A percentile compares a stretch with the other conserved stretches of the same genome.
phyloP scores from a whole-genome alignment of 2,329 filamentous ascomycete species.

The Hawksworthiomyces lignivorus region DNA sequence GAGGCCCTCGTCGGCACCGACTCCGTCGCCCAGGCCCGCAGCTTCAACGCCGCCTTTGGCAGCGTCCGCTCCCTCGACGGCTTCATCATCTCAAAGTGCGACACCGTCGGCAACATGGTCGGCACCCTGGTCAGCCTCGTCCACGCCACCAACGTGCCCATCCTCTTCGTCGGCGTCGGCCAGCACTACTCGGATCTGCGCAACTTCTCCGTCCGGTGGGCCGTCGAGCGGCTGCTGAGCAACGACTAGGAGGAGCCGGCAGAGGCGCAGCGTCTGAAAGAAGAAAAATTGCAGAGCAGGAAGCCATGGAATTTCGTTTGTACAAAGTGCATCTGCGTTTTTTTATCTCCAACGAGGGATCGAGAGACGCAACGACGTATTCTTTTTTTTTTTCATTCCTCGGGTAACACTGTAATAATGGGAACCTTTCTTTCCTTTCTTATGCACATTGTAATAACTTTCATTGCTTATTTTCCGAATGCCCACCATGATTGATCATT shows the following conservation, averaged over 20 bases:
- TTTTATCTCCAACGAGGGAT: no score
- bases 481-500: no score
- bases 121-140: constrained; percentile 93
- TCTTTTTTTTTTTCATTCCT: no score
- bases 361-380: no score
- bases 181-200: constrained; percentile 63
- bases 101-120: constrained; percentile 99
- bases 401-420: no score
- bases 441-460: no score
- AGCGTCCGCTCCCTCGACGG: constrained; percentile 74
- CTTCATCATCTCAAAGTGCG: constrained; percentile 97
- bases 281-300: no score
- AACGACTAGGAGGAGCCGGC: constrained; percentile 27
- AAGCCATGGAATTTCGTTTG: no score
- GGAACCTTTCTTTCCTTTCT: no score
- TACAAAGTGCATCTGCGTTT: no score
- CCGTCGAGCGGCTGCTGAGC: constrained; percentile 57
- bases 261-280: no score
- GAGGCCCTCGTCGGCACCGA: constrained; percentile 90
- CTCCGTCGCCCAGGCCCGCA: constrained; percentile 87
- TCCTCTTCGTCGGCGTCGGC: constrained; percentile 77
- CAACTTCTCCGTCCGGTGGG: constrained; percentile 63
- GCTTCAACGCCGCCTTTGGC: constrained; percentile 93
- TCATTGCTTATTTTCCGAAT: no score
- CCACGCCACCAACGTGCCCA: constrained; percentile 91